Evolutionary conservation across 2,329 filamentous ascomycete species (phyloP), one percentile per base, ranked within the genome.

Genomic region (Emericellopsis cladophorae): DNA sequence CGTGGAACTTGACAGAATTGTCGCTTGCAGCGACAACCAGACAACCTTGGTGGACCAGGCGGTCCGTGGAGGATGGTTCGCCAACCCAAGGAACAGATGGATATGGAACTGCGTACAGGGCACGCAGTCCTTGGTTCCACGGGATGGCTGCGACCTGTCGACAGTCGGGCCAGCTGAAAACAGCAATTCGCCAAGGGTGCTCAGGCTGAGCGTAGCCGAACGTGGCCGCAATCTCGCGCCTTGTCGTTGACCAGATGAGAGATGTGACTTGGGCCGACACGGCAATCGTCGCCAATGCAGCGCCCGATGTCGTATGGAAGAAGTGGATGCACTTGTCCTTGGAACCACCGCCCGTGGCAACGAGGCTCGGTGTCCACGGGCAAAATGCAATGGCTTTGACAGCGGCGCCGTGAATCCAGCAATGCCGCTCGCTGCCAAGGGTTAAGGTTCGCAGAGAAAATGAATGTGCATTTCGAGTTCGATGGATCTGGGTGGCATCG

Each of bases 331-430:
- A 87, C 51, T 87, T 86, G 63, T 98, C 90, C 53, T 93, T 94
- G 36, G 85, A 90, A 21, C 92, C 92, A 32, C 92, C 90, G 4
- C 92, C 88, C 1, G 90, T 93, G 12, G 92, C 92, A 32, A 98
- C 62, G 5, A 98, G 71, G 4, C 82, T 84, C 21, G 84, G 76
- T 42, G 90, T 84, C 90, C 89, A 98, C 0, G 92, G 90, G 47
- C 90, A 94, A 60, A 96, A 96, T 2, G 92, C 88, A 50, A 96
- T 92, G 26, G 92, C 92, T 60, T 98, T 98, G 49, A 96, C 84
- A 3, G 92, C 92, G 1, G 90, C 90, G 22, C 77, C 77, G 56
- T 98, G 87, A 10, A 68, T 59, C 75, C 87, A 92, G 26, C 73
- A 73, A 56, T 94, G 79, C 50, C 74, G 81, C 51, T 84, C 77